phyloP scores from a whole-genome alignment of 805 yeast species.

The Groenewaldozyma tartarivorans region DNA sequence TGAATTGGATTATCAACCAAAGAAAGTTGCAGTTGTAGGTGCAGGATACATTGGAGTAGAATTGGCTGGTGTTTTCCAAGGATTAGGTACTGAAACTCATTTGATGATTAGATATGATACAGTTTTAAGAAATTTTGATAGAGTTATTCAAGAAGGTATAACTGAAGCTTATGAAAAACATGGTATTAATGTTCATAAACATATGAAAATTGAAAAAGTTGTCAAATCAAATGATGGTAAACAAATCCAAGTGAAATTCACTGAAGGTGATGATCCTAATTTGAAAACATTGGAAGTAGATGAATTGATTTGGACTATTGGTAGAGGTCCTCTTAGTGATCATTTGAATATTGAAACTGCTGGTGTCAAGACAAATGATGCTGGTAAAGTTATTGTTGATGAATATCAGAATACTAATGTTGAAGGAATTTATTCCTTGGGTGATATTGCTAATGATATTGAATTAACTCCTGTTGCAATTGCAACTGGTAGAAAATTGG shows the following conservation, averaged over 20 bases:
- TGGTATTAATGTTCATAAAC: slow-evolving; percentile 76
- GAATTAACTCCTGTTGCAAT: slow-evolving; percentile 98
- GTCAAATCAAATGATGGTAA: slow-evolving; percentile 35
- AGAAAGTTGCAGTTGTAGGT: slow-evolving; percentile 89
- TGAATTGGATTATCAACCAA: slow-evolving; percentile 70
- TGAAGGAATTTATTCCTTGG: slow-evolving; percentile 68
- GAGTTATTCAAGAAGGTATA: slow-evolving; percentile 63
- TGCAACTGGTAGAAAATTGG: slow-evolving; percentile 91
- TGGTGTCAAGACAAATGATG: slow-evolving; percentile 53
- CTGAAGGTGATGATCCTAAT: slow-evolving; percentile 29
- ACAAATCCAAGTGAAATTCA: slow-evolving; percentile 38
- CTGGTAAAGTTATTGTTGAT: slow-evolving; percentile 65
- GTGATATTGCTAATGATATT: slow-evolving; percentile 75
- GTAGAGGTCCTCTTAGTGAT: slow-evolving; percentile 69
- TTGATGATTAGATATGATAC: slow-evolving; percentile 85
- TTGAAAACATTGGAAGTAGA: slow-evolving; percentile 51
- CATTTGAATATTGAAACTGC: slow-evolving; percentile 63
- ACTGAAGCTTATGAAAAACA: slow-evolving; percentile 72
- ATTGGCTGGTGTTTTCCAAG: slow-evolving; percentile 87
- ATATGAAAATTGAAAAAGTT: slow-evolving; percentile 37
- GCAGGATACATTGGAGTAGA: slow-evolving; percentile 98
- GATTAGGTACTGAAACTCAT: slow-evolving; percentile 78
- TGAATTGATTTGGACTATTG: slow-evolving; percentile 84
- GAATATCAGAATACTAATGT: slow-evolving; percentile 80
- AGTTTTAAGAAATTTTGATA: slow-evolving; percentile 82